phyloP scores from a whole-genome alignment of 768 basidiomycete species.

The Auricularia heimuer region DNA sequence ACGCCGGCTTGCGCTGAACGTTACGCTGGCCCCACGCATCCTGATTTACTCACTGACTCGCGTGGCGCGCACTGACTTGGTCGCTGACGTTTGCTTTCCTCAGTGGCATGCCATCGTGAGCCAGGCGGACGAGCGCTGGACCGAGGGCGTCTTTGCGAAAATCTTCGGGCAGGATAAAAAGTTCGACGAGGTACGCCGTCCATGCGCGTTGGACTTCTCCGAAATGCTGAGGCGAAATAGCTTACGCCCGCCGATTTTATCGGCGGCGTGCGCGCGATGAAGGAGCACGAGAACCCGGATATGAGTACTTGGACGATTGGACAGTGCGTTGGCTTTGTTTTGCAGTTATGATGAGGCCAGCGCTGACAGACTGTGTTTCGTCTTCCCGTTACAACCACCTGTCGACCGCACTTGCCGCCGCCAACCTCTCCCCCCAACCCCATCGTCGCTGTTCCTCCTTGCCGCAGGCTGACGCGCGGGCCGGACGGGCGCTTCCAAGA shows the following conservation, averaged over 20 bases:
- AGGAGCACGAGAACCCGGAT: conserved; percentile 21
- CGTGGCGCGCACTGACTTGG: conserved; percentile 1
- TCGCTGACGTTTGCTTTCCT: conserved; percentile 9
- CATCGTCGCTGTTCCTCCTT: not conserved
- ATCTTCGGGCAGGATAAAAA: conserved; percentile 32
- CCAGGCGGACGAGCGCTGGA: conserved; percentile 45
- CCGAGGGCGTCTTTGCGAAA: conserved; percentile 34
- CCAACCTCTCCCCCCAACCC: not conserved
- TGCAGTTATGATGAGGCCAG: too few species aligned
- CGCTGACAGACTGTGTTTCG: too few species aligned
- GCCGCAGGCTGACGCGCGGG: conserved; percentile 39
- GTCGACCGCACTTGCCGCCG: not conserved
- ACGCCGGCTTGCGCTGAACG: too few species aligned
- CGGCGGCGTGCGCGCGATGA: not conserved
- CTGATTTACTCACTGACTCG: too few species aligned
- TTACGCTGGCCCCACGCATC: too few species aligned
- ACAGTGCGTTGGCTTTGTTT: conserved; percentile 24
- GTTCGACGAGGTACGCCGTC: conserved; percentile 25
- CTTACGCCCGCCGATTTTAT: conserved; percentile 11
- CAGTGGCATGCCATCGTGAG: conserved; percentile 59
- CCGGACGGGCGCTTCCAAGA: conserved; percentile 50
- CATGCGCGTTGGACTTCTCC: not conserved
- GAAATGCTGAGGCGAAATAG: not conserved
- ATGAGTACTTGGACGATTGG: conserved; percentile 47
- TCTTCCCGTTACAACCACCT: not conserved